A percentile compares a stretch with the other conserved stretches of the same genome.
phyloP scores from a whole-genome alignment of 129 eudicot genomes.

The Oenanthe sinensis region DNA sequence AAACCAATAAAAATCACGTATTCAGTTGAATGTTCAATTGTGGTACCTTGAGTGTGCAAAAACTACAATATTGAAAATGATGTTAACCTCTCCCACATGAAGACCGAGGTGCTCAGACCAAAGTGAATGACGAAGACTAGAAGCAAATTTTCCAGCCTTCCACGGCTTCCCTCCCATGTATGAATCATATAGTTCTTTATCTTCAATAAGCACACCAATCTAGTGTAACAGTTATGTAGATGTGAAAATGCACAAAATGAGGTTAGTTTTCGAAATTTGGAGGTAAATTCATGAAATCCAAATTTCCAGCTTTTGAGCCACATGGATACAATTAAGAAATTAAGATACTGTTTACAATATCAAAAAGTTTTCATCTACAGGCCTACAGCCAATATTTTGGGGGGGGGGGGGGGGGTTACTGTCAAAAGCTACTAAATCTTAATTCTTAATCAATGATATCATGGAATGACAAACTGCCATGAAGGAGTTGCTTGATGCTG shows the following conservation, averaged over 20 bases:
- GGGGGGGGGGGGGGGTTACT: too few relatives aligned
- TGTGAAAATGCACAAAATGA: not conserved
- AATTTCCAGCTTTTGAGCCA: not conserved
- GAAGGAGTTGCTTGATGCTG: too few relatives aligned
- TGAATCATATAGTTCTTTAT: slow-evolving; percentile 74
- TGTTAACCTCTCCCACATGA: slow-evolving; percentile 59
- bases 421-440: too few relatives aligned
- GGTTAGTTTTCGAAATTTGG: not conserved
- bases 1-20: slow-evolving; percentile 24
- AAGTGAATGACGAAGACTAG: slow-evolving; percentile 77
- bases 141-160: slow-evolving; percentile 93
- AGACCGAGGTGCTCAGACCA: slow-evolving; percentile 99
- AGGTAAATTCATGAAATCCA: not conserved
- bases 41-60: not conserved
- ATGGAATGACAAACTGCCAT: too few relatives aligned
- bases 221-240: slow-evolving; percentile 14
- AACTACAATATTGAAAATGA: not conserved
- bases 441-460: too few relatives aligned
- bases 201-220: slow-evolving; percentile 94
- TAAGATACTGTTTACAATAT: not conserved
- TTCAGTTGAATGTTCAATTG: slow-evolving; percentile 3
- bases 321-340: not conserved
- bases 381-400: too few relatives aligned
- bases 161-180: slow-evolving; percentile 76
- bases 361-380: not conserved